Evolutionary conservation across 2,329 filamentous ascomycete genomes (phyloP), one percentile per base, ranked within the genome.

Genomic region (Colletotrichum sp.): DNA sequence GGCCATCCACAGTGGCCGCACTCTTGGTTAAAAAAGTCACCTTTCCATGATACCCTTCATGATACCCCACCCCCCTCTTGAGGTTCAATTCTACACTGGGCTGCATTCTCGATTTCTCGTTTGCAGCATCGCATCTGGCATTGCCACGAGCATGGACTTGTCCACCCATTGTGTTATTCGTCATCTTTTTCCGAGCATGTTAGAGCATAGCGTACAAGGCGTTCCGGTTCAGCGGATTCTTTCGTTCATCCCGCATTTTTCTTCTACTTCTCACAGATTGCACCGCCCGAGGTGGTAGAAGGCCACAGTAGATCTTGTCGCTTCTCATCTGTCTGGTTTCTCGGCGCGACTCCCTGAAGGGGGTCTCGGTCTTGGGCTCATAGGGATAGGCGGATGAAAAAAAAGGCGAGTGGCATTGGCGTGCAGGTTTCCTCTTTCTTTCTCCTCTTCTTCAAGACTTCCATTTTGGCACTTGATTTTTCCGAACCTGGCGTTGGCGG

Each of bases 1-100:
- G 79, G 85, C 89, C 34, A 89, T 92, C 49, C 88, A 90, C 77
- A 90, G 87, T 78, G 89, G 89, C 55, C 88, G 89, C 65, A 88
- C 88, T 5, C 82, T 91, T 74, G 89, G 88, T 44, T 91, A 82
- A 87, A 71, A 69, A 63, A 75, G 36, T 67, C 39, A 12, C 64
- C 59, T 61, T 71, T 79, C 67, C 69, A 77, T 76, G 72, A 78
- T 78, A 78, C 77, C 77, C 78, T 74, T 76, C 77, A 80, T 80
- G 79, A 80, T 80, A 79, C 79, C 79, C 79, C 71, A 63, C 71
- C 68, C 69, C 72, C 64, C 61, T 71, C 73, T 69, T 75, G 72
- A 71, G 66, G 77, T 71, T 69, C 64, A 32, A 63, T 77, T 77
- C 78, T 72, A 73, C 36, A 36, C 59, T 77, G 73, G 69, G 73